Evolutionary conservation across 441 rosid genomes (phyloP), one percentile per base, ranked within the genome.

Genomic region (Euphorbia celastroides): DNA sequence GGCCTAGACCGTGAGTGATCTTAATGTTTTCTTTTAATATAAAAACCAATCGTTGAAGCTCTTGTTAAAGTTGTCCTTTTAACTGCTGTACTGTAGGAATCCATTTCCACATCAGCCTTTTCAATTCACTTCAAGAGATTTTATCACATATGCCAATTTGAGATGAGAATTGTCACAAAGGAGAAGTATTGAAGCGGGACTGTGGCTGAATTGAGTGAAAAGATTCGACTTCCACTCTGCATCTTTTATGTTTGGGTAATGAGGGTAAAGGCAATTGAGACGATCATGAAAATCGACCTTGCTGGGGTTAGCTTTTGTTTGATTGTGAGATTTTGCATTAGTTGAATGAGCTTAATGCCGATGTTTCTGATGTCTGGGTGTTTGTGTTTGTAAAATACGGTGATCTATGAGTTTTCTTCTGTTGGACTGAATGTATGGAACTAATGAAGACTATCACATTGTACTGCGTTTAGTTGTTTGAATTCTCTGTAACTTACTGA

Each of bases 61-160:
- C 5, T 46, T 16, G 0, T 46, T 46, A 6, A 42, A 42, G 50
- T 34, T 30, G 25, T n/a, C n/a, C n/a, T 31, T 30, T 64, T 59
- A 46, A 67, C 64, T 66, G 65, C 44, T 46, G 7, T 11, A 17
- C 61, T 75, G 76, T 83, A 89, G 97, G 81, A 89, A 89, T 60
- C 92, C 87, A 63, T 82, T 86, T 63, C 96, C 91, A 0, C 86
- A 75, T 64, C 94, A 89, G 65, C 90, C 84, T 14, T 91, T 85
- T 80, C 94, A 89, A 66, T 89, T 94, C 72, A 92, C 96, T 5
- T 92, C 96, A 12, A 70, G 59, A 68, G 97, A 94, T 70, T 92
- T 91, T 73, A 80, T 84, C 42, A 83, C 86, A 38, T 86, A 88
- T 79, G 86, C 96, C 16, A 68, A 81, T 2, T 70, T 86, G 73